These are phyloP conservation scores for Medicago ruthenica DNA, from an alignment of 306 rosid genomes.

Conservation along the genomic window DNA sequence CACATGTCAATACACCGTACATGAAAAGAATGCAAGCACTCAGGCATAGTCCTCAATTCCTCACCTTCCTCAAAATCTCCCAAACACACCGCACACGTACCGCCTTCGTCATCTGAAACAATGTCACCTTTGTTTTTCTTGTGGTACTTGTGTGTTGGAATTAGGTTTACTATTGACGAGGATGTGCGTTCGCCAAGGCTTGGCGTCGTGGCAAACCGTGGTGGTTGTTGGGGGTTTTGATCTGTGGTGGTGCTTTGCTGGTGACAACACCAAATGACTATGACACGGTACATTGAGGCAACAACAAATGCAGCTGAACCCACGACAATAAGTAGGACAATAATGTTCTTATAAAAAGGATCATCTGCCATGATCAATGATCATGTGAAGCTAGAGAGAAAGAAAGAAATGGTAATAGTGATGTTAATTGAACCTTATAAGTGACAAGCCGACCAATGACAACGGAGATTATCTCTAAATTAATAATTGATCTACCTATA, in stretches of 20 bases:
- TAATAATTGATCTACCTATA: too few relatives aligned
- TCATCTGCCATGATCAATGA: constrained; percentile 36
- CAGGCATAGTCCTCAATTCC: constrained; percentile 61
- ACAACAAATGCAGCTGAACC: constrained; percentile 57
- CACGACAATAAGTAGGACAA: constrained; percentile 45
- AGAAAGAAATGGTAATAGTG: neutral
- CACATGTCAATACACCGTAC: constrained; percentile 70
- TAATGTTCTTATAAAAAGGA: constrained; percentile 1
- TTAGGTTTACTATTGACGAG: constrained; percentile 39
- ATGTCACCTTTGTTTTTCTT: constrained; percentile 33
- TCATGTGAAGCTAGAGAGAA: constrained; percentile 1
- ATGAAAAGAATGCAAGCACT: constrained; percentile 72
- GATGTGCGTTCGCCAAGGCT: neutral
- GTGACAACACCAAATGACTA: constrained; percentile 45
- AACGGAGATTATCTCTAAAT: neutral
- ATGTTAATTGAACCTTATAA: neutral
- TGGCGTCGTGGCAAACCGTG: neutral
- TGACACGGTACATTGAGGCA: constrained; percentile 51
- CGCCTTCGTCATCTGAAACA: constrained; percentile 34
- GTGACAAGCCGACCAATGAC: constrained; percentile 35
- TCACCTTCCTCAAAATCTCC: constrained; percentile 74
- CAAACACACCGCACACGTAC: constrained; percentile 64
- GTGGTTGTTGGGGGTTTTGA: neutral
- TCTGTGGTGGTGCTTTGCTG: neutral
- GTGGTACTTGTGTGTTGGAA: constrained; percentile 56